phyloP scores from a whole-genome alignment of 352 stramenopile species.

The Nothophytophthora sp. region DNA sequence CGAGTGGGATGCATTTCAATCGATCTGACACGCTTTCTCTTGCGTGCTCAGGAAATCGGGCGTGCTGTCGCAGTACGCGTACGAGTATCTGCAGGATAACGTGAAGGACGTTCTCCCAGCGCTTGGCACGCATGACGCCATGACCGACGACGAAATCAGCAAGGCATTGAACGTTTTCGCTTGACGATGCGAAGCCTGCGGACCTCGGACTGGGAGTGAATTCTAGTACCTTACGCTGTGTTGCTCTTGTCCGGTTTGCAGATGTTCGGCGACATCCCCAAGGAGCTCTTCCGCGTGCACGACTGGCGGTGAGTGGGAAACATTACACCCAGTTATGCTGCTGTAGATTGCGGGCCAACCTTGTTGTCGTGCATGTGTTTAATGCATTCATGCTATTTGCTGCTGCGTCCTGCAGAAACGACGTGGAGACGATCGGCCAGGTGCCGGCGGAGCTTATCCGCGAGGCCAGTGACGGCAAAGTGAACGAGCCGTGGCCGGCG shows the following conservation, averaged over 20 bases:
- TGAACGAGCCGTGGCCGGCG: slow-evolving; percentile 95
- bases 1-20: too few relatives aligned
- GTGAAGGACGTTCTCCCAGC: slow-evolving; percentile 93
- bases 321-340: too few relatives aligned
- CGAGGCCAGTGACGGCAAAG: slow-evolving; percentile 93
- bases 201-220: too few relatives aligned
- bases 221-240: not conserved
- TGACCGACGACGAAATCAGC: slow-evolving; percentile 93
- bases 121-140: slow-evolving; percentile 95
- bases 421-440: slow-evolving; percentile 96
- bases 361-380: too few relatives aligned
- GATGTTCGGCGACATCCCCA: slow-evolving; percentile 95
- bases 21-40: not conserved
- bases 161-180: slow-evolving; percentile 36
- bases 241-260: slow-evolving; percentile 15
- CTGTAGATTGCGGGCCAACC: too few relatives aligned
- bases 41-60: slow-evolving; percentile 89
- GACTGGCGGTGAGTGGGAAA: slow-evolving; percentile 90
- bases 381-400: too few relatives aligned
- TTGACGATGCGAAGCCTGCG: not conserved
- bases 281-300: slow-evolving; percentile 92
- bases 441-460: slow-evolving; percentile 92
- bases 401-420: slow-evolving; percentile 65
- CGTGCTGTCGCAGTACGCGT: slow-evolving; percentile 93
- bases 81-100: slow-evolving; percentile 89